Conservation (phyloP, 176 grass and related monocot genomes). For the Musa itinerans region DNA sequence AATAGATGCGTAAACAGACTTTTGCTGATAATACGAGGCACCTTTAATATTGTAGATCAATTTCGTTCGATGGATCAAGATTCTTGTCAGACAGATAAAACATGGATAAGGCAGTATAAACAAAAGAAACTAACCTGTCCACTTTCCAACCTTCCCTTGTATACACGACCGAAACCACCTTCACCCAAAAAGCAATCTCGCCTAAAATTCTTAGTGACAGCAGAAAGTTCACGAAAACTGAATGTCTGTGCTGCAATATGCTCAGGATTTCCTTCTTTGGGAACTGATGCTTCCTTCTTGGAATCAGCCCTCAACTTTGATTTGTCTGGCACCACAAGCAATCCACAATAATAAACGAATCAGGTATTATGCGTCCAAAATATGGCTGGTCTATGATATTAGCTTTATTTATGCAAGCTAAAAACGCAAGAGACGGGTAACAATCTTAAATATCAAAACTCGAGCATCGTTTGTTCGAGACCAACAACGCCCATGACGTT, state of each 20-base stretch:
- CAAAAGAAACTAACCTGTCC: conserved; percentile 8
- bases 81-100: no score
- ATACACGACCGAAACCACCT: conserved; percentile 12
- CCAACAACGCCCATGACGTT: no score
- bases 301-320: background rate
- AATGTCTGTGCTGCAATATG: conserved; percentile 10
- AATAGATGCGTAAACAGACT: background rate
- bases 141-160: conserved; percentile 5
- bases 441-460: background rate
- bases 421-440: background rate
- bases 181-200: conserved; percentile 6
- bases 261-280: background rate
- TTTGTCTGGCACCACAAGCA: conserved; percentile 1
- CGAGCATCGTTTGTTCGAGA: no score
- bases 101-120: background rate
- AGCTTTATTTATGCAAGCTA: background rate
- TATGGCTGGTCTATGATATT: background rate
- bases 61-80: background rate
- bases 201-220: conserved; percentile 11
- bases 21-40: background rate
- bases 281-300: background rate
- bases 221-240: conserved; percentile 7
- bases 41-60: background rate
- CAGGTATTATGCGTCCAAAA: background rate
- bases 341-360: background rate